Evolutionary conservation across 2,329 filamentous ascomycete genomes (phyloP).

Genomic region (Cladosporium sp.): DNA sequence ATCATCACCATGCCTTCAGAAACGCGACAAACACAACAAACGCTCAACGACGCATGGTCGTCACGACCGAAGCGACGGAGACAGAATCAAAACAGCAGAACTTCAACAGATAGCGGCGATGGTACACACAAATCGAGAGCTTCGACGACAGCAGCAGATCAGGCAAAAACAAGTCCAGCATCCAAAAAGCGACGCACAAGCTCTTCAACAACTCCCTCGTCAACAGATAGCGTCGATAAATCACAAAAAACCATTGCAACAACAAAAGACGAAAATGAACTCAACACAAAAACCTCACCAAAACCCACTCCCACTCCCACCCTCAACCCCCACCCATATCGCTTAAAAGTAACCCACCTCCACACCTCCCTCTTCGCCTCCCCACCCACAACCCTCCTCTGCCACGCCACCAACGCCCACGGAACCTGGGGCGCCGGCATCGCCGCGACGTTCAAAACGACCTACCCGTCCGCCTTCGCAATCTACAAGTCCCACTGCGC

Average conservation of each 20-base stretch:
- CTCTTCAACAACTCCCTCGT: neutral
- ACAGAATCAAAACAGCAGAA: neutral
- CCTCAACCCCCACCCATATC: neutral
- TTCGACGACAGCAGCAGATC: no score
- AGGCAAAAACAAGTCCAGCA: neutral
- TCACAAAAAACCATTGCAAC: no score
- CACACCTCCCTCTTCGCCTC: constrained; percentile 49
- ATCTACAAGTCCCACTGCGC: constrained; percentile 46
- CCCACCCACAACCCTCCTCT: constrained; percentile 44
- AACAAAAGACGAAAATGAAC: neutral
- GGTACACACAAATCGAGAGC: neutral
- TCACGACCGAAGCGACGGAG: neutral
- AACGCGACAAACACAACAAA: neutral
- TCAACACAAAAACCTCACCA: neutral
- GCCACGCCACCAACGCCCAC: constrained; percentile 55
- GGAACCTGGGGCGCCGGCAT: constrained; percentile 56
- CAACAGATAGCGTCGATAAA: neutral
- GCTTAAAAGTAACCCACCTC: constrained; percentile 14
- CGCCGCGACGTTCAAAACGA: constrained; percentile 43
- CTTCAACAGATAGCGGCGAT: neutral
- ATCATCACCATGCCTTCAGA: neutral
- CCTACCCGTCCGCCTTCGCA: constrained; percentile 47
- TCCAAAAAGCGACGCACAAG: neutral
- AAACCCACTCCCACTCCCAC: neutral
- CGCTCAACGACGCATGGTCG: neutral